phyloP scores from a whole-genome alignment of 2,329 filamentous ascomycete genomes.

The Exutisphaerella laricina region DNA sequence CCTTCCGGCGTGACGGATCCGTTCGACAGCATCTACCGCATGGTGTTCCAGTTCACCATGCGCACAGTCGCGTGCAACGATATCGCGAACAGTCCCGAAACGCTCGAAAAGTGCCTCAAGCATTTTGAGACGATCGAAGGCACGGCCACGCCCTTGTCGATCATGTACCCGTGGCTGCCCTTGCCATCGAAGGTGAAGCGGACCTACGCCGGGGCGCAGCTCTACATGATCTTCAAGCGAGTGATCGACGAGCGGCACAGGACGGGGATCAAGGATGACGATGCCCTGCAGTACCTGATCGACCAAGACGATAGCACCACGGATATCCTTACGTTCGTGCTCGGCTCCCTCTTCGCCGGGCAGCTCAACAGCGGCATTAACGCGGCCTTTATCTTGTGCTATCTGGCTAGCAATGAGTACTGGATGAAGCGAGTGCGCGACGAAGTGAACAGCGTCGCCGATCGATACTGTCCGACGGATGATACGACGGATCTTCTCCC shows the following conservation, averaged over 20 bases:
- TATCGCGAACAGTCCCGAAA: constrained; percentile 44
- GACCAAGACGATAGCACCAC: constrained; percentile 45
- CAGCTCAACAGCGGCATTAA: constrained; percentile 54
- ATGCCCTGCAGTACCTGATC: constrained; percentile 51
- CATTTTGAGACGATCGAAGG: constrained; percentile 47
- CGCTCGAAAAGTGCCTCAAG: constrained; percentile 41
- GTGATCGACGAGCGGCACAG: constrained; percentile 45
- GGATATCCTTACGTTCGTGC: constrained; percentile 41
- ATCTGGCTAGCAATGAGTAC: constrained; percentile 44
- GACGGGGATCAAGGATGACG: constrained; percentile 41
- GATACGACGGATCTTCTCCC: constrained; percentile 31
- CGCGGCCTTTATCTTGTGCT: constrained; percentile 48
- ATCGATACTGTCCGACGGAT: constrained; percentile 37
- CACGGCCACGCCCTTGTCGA: constrained; percentile 38
- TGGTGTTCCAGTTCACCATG: constrained; percentile 55
- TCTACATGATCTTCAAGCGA: constrained; percentile 47
- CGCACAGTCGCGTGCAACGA: constrained; percentile 51
- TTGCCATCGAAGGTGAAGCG: constrained; percentile 41
- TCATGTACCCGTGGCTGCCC: constrained; percentile 52
- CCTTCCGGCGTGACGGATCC: constrained; percentile 44
- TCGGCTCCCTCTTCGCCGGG: constrained; percentile 53
- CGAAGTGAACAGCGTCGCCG: constrained; percentile 45
- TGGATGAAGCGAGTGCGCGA: constrained; percentile 43
- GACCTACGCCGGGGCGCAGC: constrained; percentile 41
- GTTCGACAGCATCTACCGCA: constrained; percentile 49